Percentiles rank a stretch among this genome's conserved stretches.
Evolutionary conservation across 169 alveolate genomes (phyloP).

Genomic region (Blepharisma undulans): DNA sequence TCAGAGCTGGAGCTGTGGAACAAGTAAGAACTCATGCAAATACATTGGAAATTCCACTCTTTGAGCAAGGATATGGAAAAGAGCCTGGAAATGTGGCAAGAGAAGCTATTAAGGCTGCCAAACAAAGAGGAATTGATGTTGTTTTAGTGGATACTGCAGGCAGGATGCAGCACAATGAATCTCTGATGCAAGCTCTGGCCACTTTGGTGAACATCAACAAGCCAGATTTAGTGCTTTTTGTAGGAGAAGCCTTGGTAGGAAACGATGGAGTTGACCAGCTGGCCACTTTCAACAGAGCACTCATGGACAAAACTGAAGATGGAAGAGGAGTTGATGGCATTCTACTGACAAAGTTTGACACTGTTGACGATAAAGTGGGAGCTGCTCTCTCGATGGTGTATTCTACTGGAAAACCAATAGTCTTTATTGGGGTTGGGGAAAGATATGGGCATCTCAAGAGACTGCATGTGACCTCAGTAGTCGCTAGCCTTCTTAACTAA

Average conservation of each 20-base stretch:
- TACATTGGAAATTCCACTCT: conserved; percentile 94
- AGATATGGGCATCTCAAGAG: conserved; percentile 95
- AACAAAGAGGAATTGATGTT: conserved; percentile 91
- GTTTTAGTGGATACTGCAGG: conserved; percentile 99
- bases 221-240: conserved; percentile 97
- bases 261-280: conserved; percentile 99
- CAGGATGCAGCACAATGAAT: conserved; percentile 99
- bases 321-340: conserved; percentile 99
- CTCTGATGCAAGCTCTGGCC: conserved; percentile 97
- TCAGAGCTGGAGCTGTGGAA: conserved; percentile 99
- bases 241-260: conserved; percentile 99
- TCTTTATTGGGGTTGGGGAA: conserved; percentile 99
- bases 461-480: conserved; percentile 91
- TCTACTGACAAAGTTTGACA: conserved; percentile 97
- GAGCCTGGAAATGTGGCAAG: conserved; percentile 97
- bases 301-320: conserved; percentile 87
- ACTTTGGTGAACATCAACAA: conserved; percentile 94
- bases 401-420: conserved; percentile 98
- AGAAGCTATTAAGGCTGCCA: conserved; percentile 94
- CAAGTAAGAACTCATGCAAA: conserved; percentile 97
- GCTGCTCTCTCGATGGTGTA: conserved; percentile 99
- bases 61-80: conserved; percentile 98
- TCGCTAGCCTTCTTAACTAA: conserved; percentile 46
- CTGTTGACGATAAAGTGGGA: conserved; percentile 99
- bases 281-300: conserved; percentile 94